Base-by-base conservation (phyloP, 1,139 yeast species). In the Scheffersomyces illinoinensis region DNA sequence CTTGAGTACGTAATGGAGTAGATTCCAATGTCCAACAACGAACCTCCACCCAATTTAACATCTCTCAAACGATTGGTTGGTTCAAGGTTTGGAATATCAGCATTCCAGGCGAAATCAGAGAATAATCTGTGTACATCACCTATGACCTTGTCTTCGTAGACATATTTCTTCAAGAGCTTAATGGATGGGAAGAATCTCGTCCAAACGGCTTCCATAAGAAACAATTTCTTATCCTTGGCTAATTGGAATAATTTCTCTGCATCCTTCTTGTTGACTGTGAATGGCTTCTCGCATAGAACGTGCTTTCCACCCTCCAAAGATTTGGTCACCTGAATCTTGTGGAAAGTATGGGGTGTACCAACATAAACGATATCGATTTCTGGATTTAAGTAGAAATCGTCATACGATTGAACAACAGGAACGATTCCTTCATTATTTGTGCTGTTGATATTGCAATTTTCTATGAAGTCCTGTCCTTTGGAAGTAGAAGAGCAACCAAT, bases 181-280 rank as follows among this genome's bases (percentile, higher is more conserved):
- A 82, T 74, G 20, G 84, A 66, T 1, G 90, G 90, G 75, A 86
- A 83, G 67, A 83, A 86, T 55, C 90, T 75, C 1, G 89, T 84
- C 91, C 91, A 87, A 57, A 86, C 82, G 2, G 85, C 90, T 68
- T 87, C 91, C 89, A 87, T 83, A 57, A 86, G 73, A 64, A 83
- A 86, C 56, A 81, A 74, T 2, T 76, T 72, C 66, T 82, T 78
- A 55, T 71, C 65, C 62, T 74, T 73, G 14, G 90, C 90, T 55
- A 80, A 75, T 3, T 70, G 76, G 54, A 81, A 71, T 19, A 86
- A 67, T 52, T 77, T 80, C 43, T 73, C 67, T 10, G 86, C 77
- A 57, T 86, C 88, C 47, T 70, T 70, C 3, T 73, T 73, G 62
- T 85, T 87, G 55, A 87, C 78, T 1, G 89, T 82, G 63, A 85